Conservation (phyloP, 2,329 filamentous ascomycete species). For the Fusarium drepaniforme region DNA sequence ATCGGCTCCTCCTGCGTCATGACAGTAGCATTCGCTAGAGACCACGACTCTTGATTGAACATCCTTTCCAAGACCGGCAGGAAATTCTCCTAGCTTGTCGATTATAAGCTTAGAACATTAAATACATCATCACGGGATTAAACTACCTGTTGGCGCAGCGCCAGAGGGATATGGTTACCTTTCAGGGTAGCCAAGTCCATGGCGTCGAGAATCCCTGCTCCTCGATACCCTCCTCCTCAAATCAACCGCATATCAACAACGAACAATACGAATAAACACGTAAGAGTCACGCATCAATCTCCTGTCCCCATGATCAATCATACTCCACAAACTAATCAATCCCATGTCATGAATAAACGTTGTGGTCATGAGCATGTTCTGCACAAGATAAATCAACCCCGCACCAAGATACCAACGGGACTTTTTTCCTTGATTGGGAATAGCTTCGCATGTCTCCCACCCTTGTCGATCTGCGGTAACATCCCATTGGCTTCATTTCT, state of each 20-base stretch:
- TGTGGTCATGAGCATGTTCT: not conserved
- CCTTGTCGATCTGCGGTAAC: constrained; percentile 8
- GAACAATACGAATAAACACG: not conserved
- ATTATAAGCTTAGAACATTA: not conserved
- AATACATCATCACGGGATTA: not conserved
- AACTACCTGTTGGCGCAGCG: not conserved
- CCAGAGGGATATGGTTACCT: constrained; percentile 1
- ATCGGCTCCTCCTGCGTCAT: not conserved
- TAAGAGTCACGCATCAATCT: not conserved
- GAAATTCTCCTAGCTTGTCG: not conserved
- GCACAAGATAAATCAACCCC: constrained; percentile 10
- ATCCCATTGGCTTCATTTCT: constrained; percentile 21
- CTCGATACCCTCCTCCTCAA: not conserved
- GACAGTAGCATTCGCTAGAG: not conserved
- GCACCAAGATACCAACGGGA: constrained; percentile 20
- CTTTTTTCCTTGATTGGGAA: constrained; percentile 31
- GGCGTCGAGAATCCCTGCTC: not conserved
- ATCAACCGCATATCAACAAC: not conserved
- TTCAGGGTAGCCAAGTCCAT: constrained; percentile 7
- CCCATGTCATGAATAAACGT: not conserved
- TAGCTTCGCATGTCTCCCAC: constrained; percentile 8
- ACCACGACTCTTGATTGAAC: not conserved
- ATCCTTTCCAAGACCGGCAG: not conserved
- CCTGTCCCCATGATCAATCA: constrained; percentile 13
- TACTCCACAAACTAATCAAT: not conserved